A percentile compares a stretch with the other conserved stretches of the same genome.
Conservation (phyloP, 305 asterid species). For the Solanum chacoense region DNA sequence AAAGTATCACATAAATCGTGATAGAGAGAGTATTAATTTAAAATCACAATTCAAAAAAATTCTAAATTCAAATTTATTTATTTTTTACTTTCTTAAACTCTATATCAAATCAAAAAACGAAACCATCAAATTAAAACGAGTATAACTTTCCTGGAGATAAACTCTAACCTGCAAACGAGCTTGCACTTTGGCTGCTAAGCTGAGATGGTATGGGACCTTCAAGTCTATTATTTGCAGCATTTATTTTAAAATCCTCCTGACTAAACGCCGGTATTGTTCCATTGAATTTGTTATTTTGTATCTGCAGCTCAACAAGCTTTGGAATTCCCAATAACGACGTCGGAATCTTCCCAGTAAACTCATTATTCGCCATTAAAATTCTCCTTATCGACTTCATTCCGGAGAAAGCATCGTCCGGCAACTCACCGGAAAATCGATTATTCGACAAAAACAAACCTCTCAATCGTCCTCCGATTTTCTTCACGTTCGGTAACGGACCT, state of each 20-base stretch:
- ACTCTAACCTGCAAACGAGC: constrained; percentile 39
- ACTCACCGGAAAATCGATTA: constrained; percentile 48
- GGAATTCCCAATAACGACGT: constrained; percentile 35
- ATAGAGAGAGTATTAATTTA: too few species aligned
- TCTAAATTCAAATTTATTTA: too few species aligned
- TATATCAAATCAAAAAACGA: not conserved
- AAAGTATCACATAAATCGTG: not conserved
- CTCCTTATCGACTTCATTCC: constrained; percentile 43
- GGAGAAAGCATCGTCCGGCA: constrained; percentile 31
- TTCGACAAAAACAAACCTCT: constrained; percentile 42
- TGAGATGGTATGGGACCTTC: constrained; percentile 40
- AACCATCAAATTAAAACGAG: too few species aligned
- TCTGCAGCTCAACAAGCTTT: constrained; percentile 26
- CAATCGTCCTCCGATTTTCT: constrained; percentile 21
- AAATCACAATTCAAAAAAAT: too few species aligned
- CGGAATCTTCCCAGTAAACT: constrained; percentile 47
- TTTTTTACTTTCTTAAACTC: too few species aligned
- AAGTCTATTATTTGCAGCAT: constrained; percentile 45
- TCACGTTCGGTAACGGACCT: constrained; percentile 39
- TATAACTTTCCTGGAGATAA: not conserved
- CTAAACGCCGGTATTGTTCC: constrained; percentile 55
- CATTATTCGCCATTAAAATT: constrained; percentile 33
- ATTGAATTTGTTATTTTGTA: constrained; percentile 44
- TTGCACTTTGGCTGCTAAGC: constrained; percentile 23
- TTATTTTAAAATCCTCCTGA: constrained; percentile 30